Percentiles rank a stretch among this genome's conserved stretches.
Conservation (phyloP, 2,329 filamentous ascomycete genomes). For the Coniochaeta sp. region DNA sequence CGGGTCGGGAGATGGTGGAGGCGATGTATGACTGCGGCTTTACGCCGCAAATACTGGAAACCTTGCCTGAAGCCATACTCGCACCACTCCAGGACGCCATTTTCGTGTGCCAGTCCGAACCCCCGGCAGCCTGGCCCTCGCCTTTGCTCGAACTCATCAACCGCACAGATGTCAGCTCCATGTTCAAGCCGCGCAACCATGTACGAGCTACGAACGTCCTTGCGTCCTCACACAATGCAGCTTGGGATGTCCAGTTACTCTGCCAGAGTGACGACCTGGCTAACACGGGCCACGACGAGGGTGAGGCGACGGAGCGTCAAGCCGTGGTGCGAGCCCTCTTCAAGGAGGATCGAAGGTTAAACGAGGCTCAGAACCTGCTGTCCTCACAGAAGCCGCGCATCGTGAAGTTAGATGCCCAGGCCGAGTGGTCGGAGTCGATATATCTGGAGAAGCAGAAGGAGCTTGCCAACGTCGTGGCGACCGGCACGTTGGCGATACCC, state of each 20-base stretch:
- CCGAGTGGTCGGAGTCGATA: conserved; percentile 76
- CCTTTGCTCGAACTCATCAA: conserved; percentile 69
- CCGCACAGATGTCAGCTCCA: conserved; percentile 69
- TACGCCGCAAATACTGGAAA: conserved; percentile 62
- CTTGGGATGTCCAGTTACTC: conserved; percentile 71
- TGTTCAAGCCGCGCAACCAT: conserved; percentile 44
- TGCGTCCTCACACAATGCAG: conserved; percentile 56
- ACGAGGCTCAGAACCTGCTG: conserved; percentile 79
- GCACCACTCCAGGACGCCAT: conserved; percentile 78
- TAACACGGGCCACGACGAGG: conserved; percentile 62
- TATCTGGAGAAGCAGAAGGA: conserved; percentile 90
- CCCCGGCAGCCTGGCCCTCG: conserved; percentile 68
- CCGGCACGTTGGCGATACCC: conserved; percentile 82
- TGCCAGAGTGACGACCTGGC: conserved; percentile 60
- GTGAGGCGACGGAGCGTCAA: conserved; percentile 76
- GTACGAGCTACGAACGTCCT: conserved; percentile 29
- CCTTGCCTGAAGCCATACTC: conserved; percentile 77
- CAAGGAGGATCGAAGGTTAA: conserved; percentile 80
- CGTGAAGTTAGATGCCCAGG: conserved; percentile 68
- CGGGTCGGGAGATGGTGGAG: conserved; percentile 61
- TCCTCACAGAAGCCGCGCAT: conserved; percentile 75
- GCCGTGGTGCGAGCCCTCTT: conserved; percentile 82
- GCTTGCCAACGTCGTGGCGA: conserved; percentile 77
- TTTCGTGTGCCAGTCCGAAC: conserved; percentile 73
- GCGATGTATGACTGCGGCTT: conserved; percentile 67